Evolutionary conservation across 1,284 basidiomycete genomes (phyloP), one percentile per base, ranked within the genome.

Genomic region (Earliella scabrosa): DNA sequence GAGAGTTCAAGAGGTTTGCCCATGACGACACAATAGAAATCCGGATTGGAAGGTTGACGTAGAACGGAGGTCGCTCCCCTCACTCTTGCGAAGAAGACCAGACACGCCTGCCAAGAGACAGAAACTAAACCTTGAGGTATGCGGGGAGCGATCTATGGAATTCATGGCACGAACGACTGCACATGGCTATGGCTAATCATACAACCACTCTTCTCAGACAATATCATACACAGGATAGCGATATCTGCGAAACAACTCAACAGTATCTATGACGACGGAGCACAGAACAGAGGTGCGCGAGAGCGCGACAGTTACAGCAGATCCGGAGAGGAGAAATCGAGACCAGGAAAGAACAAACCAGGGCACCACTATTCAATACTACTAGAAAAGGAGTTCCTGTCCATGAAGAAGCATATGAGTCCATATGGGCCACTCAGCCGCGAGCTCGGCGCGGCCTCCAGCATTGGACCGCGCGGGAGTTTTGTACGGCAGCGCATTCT

Each of bases 401-500:
- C 23, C 20, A 8, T 23, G 13, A 32, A 44, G 34, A 40, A 40
- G 38, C 14, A 18, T 23, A 3, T 21, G 50, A 9, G 18, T 24
- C 34, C 40, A 48, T 49, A 40, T 45, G 40, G 26, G 16, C 27
- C 27, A 20, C 50, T n/a, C 16, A 40, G 16, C 40, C 26, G 10
- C 47, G 18, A 16, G 27, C 11, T 21, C 6, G 18, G 29, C 20
- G 18, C 27, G 31, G 32, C 20, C 31, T 32, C 49, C 23, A 50
- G 23, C 20, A 41, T 45, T 34, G 10, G n/a, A 27, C 16, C 31
- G 23, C 50, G 50, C 32, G 50, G 34, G 43, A 52, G n/a, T 20
- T 35, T 41, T 35, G 54, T 47, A 51, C 45, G 38, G 45, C 54
- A 46, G 24, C 40, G 21, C 21, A 41, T 43, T 50, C 39, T 32